Base-by-base conservation (phyloP, 129 eudicot species). In the Escallonia rubra region DNA sequence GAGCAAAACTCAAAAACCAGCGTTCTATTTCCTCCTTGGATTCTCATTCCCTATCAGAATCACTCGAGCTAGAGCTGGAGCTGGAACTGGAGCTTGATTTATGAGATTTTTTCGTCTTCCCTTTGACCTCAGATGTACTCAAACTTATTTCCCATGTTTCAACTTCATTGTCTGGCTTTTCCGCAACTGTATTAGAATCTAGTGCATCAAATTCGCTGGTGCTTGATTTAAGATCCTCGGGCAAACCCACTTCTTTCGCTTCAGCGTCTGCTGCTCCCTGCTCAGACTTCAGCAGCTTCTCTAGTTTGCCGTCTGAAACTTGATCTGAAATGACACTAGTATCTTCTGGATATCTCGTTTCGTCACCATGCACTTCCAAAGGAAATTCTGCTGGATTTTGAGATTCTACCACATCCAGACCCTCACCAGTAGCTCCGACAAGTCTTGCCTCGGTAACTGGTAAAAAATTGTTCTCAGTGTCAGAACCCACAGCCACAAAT, bases 11-110 rank as follows among this genome's bases (percentile, higher is more conserved):
- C 34, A 23, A 23, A 23, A 23, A 23, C 34, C 34, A 23, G 34
- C 34, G 1, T 23, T 23, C 34, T 23, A 23, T 69, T 64, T 61
- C 1, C 42, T 42, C 23, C 6, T 42, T 10, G 41, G 16, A 60
- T 61, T 43, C 63, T 73, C 59, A 76, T 68, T 72, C 81, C 57
- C 34, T 41, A 5, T 61, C 80, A n/a, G 84, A 67, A 56, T 76
- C 84, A 53, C 79, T 72, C 58, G 84, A 75, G 8, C 70, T 67
- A 4, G 84, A 75, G 65, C 80, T 80, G 12, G 74, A 65, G 42
- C 66, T 76, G n/a, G 75, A 74, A 49, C 69, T 67, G 10, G 83
- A 82, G 54, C 78, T 63, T 9, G 78, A 78, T 52, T 64, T 67
- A 47, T n/a, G 62, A 55, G 81, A 78, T 38, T 66, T 40, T 38